Base-by-base conservation (phyloP, 2,329 filamentous ascomycete species). In the Pezizomycotina sp. region DNA sequence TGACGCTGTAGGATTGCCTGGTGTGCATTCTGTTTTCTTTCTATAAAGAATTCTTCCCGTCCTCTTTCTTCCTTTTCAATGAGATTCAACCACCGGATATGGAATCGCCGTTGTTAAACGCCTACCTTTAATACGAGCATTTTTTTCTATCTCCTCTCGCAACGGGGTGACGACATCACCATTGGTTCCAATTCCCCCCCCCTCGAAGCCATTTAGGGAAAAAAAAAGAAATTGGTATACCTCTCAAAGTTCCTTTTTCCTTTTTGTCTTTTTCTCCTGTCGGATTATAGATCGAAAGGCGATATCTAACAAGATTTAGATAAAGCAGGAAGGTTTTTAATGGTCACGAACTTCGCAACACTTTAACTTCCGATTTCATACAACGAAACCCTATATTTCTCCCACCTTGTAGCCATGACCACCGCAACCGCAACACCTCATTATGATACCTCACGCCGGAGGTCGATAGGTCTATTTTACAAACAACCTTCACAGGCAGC, bases 391-490 rank as follows among this genome's bases (percentile, higher is more conserved):
- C 9, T 16, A 32, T 14, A 14, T 23, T 22, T 13, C 18, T 14
- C 20, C 13, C 14, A 18, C 26, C 14, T 18, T 20, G 31, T 25
- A 34, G 27, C 18, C 27, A 25, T 25, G 21, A 20, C n/a, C 14
- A 20, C 28, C 3, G 22, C 18, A 26, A 18, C 31, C 24, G 31
- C 22, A 24, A 22, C 21, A 25, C 24, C 15, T 25, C 22, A 12
- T 22, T 33, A 24, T 24, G 27, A 24, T 23, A 26, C 23, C 23
- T 16, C 27, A 26, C 31, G 37, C 23, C 36, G 41, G 30, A 44
- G 40, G 19, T 44, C 41, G 6, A 40, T 44, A 19, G 41, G 28
- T 4, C 33, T 44, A 9, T 44, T 44, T 25, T 44, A 36, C 4
- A 28, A 30, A 27, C 41, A 34, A 14, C 10, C 41, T 40, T 32